Evolutionary conservation across 805 yeast genomes (phyloP).

Genomic region (Teunomyces aglyptinius): DNA sequence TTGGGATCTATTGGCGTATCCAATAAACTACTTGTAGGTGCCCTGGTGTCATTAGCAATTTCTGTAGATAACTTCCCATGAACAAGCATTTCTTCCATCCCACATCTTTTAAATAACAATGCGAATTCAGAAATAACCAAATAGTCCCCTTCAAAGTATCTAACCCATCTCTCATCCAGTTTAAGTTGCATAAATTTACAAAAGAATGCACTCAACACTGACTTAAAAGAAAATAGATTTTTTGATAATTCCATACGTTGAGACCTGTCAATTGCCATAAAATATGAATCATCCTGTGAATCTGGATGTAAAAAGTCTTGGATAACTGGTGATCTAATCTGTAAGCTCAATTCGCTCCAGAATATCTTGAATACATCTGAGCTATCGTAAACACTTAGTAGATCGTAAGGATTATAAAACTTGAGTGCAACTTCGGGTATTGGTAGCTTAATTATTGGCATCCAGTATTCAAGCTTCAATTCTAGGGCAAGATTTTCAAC

Average conservation of each 20-base stretch:
- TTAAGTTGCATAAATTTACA: background rate
- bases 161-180: conserved; percentile 37
- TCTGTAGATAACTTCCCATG: conserved; percentile 42
- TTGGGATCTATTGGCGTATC: conserved; percentile 42
- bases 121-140: conserved; percentile 33
- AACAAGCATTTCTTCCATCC: conserved; percentile 58
- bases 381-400: background rate
- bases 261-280: background rate
- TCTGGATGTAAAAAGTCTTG: background rate
- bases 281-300: background rate
- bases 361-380: background rate
- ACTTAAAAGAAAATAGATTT: background rate
- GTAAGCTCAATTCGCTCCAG: background rate
- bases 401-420: background rate
- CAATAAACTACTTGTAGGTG: conserved; percentile 23
- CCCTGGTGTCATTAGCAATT: conserved; percentile 44
- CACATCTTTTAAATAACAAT: conserved; percentile 47
- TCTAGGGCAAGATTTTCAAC: too few relatives aligned
- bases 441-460: too few relatives aligned
- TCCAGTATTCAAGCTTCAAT: too few relatives aligned
- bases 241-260: background rate
- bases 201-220: background rate
- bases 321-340: background rate
- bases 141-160: conserved; percentile 38
- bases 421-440: background rate